phyloP scores from a whole-genome alignment of 257 asterid genomes.

The Forsythia viridissima region DNA sequence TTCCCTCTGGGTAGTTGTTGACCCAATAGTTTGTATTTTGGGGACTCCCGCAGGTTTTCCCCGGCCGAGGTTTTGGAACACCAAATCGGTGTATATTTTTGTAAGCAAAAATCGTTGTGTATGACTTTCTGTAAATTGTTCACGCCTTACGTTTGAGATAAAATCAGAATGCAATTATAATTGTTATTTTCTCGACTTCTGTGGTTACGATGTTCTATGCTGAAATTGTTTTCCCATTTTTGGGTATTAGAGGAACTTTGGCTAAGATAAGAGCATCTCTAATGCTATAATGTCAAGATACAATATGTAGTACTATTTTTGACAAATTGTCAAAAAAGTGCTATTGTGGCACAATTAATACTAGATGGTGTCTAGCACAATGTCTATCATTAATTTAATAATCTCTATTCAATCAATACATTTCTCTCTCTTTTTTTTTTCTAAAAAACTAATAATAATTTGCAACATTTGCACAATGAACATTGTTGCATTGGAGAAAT shows the following conservation, averaged over 20 bases:
- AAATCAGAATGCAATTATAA: background rate
- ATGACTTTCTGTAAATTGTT: conserved; percentile 9
- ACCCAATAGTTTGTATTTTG: conserved; percentile 24
- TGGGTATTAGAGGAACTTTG: background rate
- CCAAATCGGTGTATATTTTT: conserved; percentile 44
- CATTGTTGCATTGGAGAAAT: too few relatives aligned
- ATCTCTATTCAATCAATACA: too few relatives aligned
- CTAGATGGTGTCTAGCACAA: too few relatives aligned
- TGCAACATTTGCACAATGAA: too few relatives aligned
- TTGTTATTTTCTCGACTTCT: background rate
- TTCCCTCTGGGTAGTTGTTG: conserved; percentile 18
- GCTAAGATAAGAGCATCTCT: background rate
- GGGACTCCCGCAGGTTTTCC: conserved; percentile 24
- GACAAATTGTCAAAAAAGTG: too few relatives aligned
- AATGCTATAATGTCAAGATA: too few relatives aligned
- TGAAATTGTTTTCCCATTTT: background rate
- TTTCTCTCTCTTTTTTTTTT: too few relatives aligned
- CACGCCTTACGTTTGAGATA: background rate
- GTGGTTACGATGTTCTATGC: background rate
- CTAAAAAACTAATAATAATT: too few relatives aligned
- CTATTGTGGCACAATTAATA: too few relatives aligned
- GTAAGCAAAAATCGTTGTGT: conserved; percentile 4
- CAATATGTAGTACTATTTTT: too few relatives aligned
- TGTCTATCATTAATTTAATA: too few relatives aligned
- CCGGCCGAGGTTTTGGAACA: conserved; percentile 26